Conservation (phyloP, 1,139 yeast species). For the Kurtzmaniella quercitrusa region DNA sequence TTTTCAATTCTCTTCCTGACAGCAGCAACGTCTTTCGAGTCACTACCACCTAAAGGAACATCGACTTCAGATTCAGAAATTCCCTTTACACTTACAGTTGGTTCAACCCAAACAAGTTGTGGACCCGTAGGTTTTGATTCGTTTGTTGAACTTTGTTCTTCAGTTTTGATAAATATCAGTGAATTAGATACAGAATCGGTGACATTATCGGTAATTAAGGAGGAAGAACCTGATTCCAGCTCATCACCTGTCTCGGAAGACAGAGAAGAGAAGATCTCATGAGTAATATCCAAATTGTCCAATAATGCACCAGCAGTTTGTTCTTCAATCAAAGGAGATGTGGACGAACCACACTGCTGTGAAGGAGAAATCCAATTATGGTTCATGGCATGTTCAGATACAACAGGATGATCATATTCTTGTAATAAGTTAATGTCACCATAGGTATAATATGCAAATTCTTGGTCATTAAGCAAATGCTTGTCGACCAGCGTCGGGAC, state of each 20-base stretch:
- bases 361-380: background rate
- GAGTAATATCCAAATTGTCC: background rate
- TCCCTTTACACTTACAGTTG: background rate
- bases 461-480: background rate
- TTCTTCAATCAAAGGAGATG: background rate
- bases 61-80: background rate
- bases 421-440: background rate
- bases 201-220: background rate
- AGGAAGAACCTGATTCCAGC: background rate
- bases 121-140: background rate
- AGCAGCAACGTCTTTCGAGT: background rate
- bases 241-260: background rate
- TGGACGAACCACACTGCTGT: background rate
- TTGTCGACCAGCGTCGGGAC: background rate
- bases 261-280: background rate
- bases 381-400: background rate
- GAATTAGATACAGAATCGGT: background rate
- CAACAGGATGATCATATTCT: background rate
- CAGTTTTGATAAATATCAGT: background rate
- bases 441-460: background rate
- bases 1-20: conserved; percentile 1
- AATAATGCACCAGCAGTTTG: background rate
- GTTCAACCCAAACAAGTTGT: conserved; percentile 1
- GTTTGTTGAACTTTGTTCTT: background rate
- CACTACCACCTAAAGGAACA: background rate